Conservation (phyloP, 148 eudicot genomes). For the Bassia scoparia region DNA sequence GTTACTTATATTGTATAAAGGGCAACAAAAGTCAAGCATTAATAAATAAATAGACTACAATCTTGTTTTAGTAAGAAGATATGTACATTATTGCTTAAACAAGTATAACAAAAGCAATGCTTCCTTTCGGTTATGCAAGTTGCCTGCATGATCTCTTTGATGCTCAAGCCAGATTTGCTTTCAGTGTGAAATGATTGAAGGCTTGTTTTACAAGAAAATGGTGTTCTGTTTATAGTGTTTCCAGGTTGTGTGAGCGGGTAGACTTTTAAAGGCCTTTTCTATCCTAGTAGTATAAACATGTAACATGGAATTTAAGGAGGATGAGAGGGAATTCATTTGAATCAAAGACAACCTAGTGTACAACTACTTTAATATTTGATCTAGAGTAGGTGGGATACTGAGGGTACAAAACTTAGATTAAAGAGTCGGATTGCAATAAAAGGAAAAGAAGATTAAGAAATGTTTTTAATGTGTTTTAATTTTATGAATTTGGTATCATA, state of each 20-base stretch:
- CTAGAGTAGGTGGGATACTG: too few species aligned
- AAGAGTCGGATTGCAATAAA: too few species aligned
- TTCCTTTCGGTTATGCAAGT: slow-evolving; percentile 69
- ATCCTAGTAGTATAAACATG: too few species aligned
- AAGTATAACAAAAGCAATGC: slow-evolving; percentile 1
- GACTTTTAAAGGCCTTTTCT: not conserved
- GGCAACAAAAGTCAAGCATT: too few species aligned
- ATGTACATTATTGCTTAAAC: not conserved
- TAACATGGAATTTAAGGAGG: too few species aligned
- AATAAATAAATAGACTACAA: too few species aligned
- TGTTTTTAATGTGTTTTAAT: not conserved
- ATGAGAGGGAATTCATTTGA: too few species aligned
- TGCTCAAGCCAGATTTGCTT: slow-evolving; percentile 88
- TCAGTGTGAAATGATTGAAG: slow-evolving; percentile 97
- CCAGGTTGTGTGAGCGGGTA: too few species aligned
- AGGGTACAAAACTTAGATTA: too few species aligned
- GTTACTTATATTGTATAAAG: not conserved
- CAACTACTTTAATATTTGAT: too few species aligned
- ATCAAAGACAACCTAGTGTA: too few species aligned
- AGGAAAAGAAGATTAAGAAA: too few species aligned
- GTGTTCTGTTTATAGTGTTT: slow-evolving; percentile 85
- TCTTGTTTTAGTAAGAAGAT: not conserved
- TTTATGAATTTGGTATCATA: not conserved
- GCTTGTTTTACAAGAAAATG: slow-evolving; percentile 87
- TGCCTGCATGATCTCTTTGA: slow-evolving; percentile 97